Evolutionary conservation across 1,284 basidiomycete species (phyloP).

Genomic region (Sporisorium scitamineum): DNA sequence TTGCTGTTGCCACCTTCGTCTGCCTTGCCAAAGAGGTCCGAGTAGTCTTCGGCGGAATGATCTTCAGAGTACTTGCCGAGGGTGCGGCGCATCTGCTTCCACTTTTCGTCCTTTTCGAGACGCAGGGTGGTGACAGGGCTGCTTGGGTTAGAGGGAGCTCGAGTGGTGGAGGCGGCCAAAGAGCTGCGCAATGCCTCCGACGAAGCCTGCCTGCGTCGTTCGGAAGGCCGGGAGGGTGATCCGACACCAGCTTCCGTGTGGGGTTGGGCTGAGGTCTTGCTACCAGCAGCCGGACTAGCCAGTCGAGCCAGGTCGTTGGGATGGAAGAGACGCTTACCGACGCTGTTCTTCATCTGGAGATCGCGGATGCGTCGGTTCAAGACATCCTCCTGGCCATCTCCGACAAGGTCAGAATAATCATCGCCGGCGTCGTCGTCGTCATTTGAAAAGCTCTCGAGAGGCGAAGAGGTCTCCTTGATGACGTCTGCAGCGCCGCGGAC

Average conservation of each 20-base stretch:
- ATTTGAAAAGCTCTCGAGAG: slow-evolving; percentile 23
- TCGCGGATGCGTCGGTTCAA: slow-evolving; percentile 54
- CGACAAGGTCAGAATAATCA: slow-evolving; percentile 71
- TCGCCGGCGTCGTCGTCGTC: slow-evolving; percentile 69
- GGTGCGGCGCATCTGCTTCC: slow-evolving; percentile 53
- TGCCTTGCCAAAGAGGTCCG: slow-evolving; percentile 54
- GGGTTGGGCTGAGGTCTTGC: not conserved
- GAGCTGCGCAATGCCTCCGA: slow-evolving; percentile 40
- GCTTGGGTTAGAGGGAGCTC: slow-evolving; percentile 28
- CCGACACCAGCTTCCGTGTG: not conserved
- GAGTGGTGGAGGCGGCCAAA: slow-evolving; percentile 21
- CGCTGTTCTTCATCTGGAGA: slow-evolving; percentile 50
- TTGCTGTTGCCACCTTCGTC: slow-evolving; percentile 28
- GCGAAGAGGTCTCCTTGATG: slow-evolving; percentile 1
- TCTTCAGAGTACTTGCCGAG: slow-evolving; percentile 58
- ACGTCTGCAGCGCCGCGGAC: slow-evolving; percentile 15
- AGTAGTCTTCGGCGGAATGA: slow-evolving; percentile 56
- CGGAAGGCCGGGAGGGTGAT: slow-evolving; percentile 17
- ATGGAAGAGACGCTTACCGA: slow-evolving; percentile 58
- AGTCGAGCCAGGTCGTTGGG: slow-evolving; percentile 54
- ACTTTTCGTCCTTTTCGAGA: slow-evolving; percentile 47
- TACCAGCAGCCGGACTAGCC: slow-evolving; percentile 4
- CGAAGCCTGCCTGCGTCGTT: slow-evolving; percentile 35
- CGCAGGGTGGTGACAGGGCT: slow-evolving; percentile 42
- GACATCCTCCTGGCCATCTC: slow-evolving; percentile 51